Conservation (phyloP, 148 eudicot genomes). For the Rheum nobile region DNA sequence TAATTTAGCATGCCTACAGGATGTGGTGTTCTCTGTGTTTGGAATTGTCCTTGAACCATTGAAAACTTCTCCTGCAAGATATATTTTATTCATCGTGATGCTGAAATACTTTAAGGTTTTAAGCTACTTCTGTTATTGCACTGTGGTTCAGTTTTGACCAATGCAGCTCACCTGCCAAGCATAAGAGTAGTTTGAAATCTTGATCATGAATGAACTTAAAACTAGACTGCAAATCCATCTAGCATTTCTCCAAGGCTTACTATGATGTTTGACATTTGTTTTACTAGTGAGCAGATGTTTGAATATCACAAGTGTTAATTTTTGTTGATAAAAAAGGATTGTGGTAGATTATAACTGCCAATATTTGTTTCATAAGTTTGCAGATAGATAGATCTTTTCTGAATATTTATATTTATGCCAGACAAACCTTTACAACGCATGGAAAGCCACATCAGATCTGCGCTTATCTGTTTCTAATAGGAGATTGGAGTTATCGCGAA, state of each 20-base stretch:
- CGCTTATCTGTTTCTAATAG: constrained; percentile 38
- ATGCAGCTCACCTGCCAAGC: neutral
- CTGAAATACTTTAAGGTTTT: neutral
- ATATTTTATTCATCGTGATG: neutral
- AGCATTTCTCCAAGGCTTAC: neutral
- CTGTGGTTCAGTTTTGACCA: neutral
- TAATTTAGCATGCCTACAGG: neutral
- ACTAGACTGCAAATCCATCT: neutral
- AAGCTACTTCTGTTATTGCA: neutral
- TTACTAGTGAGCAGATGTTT: neutral
- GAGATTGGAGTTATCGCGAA: constrained; percentile 45
- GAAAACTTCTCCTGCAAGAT: neutral
- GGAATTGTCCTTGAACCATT: neutral
- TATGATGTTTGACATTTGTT: neutral
- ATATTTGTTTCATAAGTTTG: neutral
- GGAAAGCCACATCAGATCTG: constrained; percentile 49
- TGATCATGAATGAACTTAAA: neutral
- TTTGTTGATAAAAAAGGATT: neutral
- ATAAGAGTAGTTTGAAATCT: neutral
- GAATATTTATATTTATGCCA: constrained; percentile 23
- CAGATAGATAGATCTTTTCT: neutral
- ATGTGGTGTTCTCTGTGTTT: neutral
- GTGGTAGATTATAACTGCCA: neutral
- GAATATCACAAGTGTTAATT: neutral
- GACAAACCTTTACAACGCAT: constrained; percentile 70